Conservation (phyloP, 805 yeast species). For the Wickerhamiella slavikovae region DNA sequence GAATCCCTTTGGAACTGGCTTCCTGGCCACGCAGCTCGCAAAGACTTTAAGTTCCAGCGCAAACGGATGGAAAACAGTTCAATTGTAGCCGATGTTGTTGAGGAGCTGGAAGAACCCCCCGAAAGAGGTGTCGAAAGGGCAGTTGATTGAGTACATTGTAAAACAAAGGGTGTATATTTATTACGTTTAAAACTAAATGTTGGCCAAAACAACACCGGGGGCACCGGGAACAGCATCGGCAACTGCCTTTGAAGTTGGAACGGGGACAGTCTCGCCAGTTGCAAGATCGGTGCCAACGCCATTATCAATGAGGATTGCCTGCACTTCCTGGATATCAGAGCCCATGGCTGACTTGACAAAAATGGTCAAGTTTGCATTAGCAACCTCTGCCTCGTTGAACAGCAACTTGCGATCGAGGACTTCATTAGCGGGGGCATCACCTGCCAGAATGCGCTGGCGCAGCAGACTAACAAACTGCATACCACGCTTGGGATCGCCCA, state of each 20-base stretch:
- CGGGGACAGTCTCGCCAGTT: slow-evolving; percentile 48
- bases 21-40: no score
- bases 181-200: no score
- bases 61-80: no score
- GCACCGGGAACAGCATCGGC: slow-evolving; percentile 82
- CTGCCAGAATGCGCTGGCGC: slow-evolving; percentile 48
- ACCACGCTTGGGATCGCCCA: slow-evolving; percentile 80
- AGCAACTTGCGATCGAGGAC: slow-evolving; percentile 81
- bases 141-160: background rate
- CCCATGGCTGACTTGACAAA: slow-evolving; percentile 46
- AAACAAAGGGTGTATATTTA: background rate
- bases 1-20: no score
- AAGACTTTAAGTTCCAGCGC: no score
- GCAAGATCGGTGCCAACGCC: slow-evolving; percentile 53
- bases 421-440: slow-evolving; percentile 32
- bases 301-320: slow-evolving; percentile 39
- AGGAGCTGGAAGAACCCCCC: no score
- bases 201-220: slow-evolving; percentile 68
- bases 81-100: no score
- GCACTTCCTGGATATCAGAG: slow-evolving; percentile 32
- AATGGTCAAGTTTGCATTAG: slow-evolving; percentile 33
- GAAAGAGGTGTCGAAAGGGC: no score
- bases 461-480: slow-evolving; percentile 88
- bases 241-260: slow-evolving; percentile 46
- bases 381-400: slow-evolving; percentile 52